A percentile compares a stretch with the other conserved stretches of the same genome.
Conservation (phyloP, 768 basidiomycete species). For the Coprinopsis strossmayeri region DNA sequence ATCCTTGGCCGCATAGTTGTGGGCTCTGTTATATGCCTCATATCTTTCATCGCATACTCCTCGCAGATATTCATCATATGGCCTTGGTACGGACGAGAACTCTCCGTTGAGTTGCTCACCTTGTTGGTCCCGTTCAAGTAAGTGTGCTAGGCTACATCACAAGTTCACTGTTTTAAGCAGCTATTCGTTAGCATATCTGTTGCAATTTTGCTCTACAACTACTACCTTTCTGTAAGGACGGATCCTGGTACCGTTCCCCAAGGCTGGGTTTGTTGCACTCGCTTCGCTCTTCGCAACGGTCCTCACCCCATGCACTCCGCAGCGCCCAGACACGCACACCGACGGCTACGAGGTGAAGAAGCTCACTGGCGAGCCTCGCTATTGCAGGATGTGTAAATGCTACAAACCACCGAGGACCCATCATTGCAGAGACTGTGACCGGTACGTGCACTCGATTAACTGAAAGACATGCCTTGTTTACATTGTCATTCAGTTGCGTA, state of each 20-base stretch:
- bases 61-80: constrained; percentile 84
- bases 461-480: not conserved
- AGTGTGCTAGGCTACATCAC: constrained; percentile 19
- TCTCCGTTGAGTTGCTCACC: constrained; percentile 67
- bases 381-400: constrained; percentile 78
- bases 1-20: constrained; percentile 60
- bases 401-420: constrained; percentile 89
- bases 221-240: constrained; percentile 73
- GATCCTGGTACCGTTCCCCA: constrained; percentile 82
- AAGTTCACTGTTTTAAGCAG: constrained; percentile 4
- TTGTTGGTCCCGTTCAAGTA: constrained; percentile 92
- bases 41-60: constrained; percentile 84
- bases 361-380: constrained; percentile 74
- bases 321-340: constrained; percentile 69
- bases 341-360: constrained; percentile 91
- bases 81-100: constrained; percentile 84
- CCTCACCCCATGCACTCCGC: constrained; percentile 5
- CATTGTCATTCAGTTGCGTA: constrained; percentile 49
- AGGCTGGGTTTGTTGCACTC: constrained; percentile 43
- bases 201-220: constrained; percentile 80
- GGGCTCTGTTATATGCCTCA: constrained; percentile 61
- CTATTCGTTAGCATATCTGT: constrained; percentile 59
- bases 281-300: not conserved
- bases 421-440: constrained; percentile 86
- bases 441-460: constrained; percentile 35